Conservation (phyloP, 352 stramenopile genomes). For the Pythium plurisporium region DNA sequence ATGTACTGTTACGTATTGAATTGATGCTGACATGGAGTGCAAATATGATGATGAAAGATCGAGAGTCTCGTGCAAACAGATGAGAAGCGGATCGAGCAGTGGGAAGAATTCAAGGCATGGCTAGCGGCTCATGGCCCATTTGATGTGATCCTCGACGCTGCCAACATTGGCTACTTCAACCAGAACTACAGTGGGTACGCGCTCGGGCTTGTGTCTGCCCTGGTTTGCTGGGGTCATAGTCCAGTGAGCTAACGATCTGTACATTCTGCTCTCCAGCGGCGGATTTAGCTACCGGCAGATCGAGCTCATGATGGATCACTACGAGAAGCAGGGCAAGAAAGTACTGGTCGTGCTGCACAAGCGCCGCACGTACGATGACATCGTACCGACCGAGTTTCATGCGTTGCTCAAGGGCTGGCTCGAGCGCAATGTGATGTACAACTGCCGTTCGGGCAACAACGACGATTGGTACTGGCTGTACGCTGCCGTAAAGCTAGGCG, state of each 20-base stretch:
- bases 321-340: constrained; percentile 81
- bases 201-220: not conserved
- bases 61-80: constrained; percentile 75
- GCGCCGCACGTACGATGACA: constrained; percentile 88
- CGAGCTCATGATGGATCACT: constrained; percentile 90
- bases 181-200: constrained; percentile 92
- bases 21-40: not conserved
- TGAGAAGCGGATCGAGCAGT: constrained; percentile 66
- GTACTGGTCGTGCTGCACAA: constrained; percentile 95
- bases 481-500: constrained; percentile 84
- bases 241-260: too few species aligned
- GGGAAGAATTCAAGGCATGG: constrained; percentile 82
- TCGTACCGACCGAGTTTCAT: constrained; percentile 75
- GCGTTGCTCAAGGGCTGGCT: constrained; percentile 77
- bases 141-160: constrained; percentile 95
- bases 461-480: constrained; percentile 99
- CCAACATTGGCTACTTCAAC: constrained; percentile 98
- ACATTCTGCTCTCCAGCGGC: constrained; percentile 40
- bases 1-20: not conserved
- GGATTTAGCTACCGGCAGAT: constrained; percentile 96
- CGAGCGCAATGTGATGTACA: constrained; percentile 82
- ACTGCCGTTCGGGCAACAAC: constrained; percentile 94
- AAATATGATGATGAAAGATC: constrained; percentile 37
- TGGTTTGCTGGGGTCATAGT: too few species aligned
- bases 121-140: constrained; percentile 67